Evolutionary conservation across 129 eudicot species (phyloP).

Genomic region (Artemisia annua): DNA sequence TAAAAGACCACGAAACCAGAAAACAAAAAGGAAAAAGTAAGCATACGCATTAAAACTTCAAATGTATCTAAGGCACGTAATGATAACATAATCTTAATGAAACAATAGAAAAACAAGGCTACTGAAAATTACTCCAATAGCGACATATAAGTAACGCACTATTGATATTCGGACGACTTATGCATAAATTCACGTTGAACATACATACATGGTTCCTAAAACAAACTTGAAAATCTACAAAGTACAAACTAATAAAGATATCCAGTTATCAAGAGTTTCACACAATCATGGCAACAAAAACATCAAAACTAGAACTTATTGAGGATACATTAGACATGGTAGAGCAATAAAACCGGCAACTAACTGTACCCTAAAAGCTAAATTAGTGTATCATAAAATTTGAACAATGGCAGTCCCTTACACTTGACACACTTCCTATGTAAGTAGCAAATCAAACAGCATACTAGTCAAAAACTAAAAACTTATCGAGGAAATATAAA

Average conservation of each 20-base stretch:
- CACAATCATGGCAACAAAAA: no score
- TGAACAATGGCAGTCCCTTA: neutral
- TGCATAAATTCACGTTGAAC: neutral
- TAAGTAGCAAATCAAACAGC: neutral
- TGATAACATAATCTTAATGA: slow-evolving; percentile 6
- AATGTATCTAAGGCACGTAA: neutral
- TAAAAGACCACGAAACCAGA: slow-evolving; percentile 27
- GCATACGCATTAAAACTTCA: neutral
- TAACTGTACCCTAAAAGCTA: no score
- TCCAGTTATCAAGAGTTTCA: no score
- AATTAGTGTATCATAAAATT: neutral
- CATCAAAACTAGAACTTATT: no score
- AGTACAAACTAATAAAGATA: no score
- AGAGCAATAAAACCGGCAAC: no score
- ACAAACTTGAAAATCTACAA: no score
- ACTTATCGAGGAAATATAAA: no score
- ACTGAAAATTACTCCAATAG: neutral
- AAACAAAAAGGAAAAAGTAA: slow-evolving; percentile 1
- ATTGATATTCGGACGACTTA: neutral
- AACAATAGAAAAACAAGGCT: neutral
- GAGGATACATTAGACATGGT: no score
- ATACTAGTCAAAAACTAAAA: no score
- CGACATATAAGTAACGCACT: neutral
- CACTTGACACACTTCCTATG: neutral
- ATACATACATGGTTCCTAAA: neutral